Percentiles rank a stretch among this genome's conserved stretches.
These are phyloP conservation scores for Zymoseptoria passerinii DNA, from an alignment of 2,329 filamentous ascomycete species.

Conservation along the genomic window DNA sequence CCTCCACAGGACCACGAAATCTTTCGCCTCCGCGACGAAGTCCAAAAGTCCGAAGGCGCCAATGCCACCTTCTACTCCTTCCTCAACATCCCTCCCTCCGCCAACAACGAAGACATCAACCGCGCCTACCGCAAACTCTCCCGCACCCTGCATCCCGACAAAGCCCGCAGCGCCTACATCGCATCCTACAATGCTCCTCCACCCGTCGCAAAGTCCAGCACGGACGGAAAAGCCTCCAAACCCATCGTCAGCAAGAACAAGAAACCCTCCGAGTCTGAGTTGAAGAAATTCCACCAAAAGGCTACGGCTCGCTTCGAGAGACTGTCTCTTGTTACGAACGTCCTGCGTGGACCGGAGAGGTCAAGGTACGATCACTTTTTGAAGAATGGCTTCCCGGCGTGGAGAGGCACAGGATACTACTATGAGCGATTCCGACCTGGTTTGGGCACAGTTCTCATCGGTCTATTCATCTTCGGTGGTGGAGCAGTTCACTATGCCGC, in stretches of 20 bases:
- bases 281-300: conserved; percentile 69
- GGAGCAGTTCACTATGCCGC: conserved; percentile 82
- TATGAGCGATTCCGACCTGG: conserved; percentile 90
- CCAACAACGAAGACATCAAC: conserved; percentile 79
- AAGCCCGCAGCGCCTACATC: conserved; percentile 77
- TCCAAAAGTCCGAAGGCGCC: conserved; percentile 63
- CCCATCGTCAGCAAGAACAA: conserved; percentile 57
- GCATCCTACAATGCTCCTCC: conserved; percentile 55
- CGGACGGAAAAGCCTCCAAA: conserved; percentile 47
- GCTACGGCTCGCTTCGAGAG: conserved; percentile 78
- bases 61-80: conserved; percentile 91
- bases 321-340: conserved; percentile 73
- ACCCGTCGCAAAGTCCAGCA: conserved; percentile 31
- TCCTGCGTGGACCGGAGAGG: conserved; percentile 71
- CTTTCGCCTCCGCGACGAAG: conserved; percentile 87
- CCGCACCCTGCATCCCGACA: conserved; percentile 81
- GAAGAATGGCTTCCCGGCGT: conserved; percentile 83
- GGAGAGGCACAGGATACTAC: conserved; percentile 98
- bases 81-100: conserved; percentile 64
- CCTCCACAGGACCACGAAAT: conserved; percentile 75
- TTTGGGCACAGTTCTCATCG: conserved; percentile 71
- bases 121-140: conserved; percentile 90
- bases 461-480: conserved; percentile 73
- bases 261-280: conserved; percentile 62
- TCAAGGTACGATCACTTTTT: conserved; percentile 94